Conservation (phyloP, 2,329 filamentous ascomycete species). For the Claviceps fusiformis region DNA sequence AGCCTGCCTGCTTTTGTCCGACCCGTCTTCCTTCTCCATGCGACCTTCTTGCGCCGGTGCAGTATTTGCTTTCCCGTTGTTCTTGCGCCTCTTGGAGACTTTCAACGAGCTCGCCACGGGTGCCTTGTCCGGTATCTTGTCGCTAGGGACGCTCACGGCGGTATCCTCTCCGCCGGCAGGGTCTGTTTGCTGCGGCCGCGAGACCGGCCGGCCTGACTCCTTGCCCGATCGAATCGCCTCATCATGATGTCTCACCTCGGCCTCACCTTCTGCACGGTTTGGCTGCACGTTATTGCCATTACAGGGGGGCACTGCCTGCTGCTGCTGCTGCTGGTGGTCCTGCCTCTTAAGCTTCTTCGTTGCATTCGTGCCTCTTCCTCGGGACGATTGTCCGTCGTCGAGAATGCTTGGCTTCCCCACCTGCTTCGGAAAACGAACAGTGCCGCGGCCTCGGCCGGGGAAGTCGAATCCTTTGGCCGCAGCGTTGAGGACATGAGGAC, state of each 20-base stretch:
- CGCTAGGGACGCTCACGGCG: not conserved
- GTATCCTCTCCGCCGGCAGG: not conserved
- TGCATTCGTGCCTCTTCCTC: not conserved
- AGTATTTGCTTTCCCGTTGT: not conserved
- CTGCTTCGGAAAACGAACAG: not conserved
- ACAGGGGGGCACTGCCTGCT: too few relatives aligned
- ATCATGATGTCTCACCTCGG: not conserved
- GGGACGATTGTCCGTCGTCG: not conserved
- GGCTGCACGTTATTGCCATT: not conserved
- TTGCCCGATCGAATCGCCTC: not conserved
- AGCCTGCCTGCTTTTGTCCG: not conserved
- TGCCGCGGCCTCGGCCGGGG: slow-evolving; percentile 1
- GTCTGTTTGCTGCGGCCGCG: not conserved
- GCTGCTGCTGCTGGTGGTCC: not conserved
- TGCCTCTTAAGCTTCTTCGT: not conserved
- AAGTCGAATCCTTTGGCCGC: not conserved
- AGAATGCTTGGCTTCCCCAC: not conserved
- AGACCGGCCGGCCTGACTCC: not conserved
- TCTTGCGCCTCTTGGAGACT: not conserved
- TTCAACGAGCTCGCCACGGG: not conserved
- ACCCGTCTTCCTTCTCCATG: not conserved
- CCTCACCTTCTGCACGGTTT: not conserved
- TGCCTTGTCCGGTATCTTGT: not conserved
- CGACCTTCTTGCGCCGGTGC: not conserved
- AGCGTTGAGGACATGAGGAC: not conserved